These are phyloP conservation scores for Penicillium ochrochloron DNA, from an alignment of 495 filamentous ascomycete species.

Conservation along the genomic window DNA sequence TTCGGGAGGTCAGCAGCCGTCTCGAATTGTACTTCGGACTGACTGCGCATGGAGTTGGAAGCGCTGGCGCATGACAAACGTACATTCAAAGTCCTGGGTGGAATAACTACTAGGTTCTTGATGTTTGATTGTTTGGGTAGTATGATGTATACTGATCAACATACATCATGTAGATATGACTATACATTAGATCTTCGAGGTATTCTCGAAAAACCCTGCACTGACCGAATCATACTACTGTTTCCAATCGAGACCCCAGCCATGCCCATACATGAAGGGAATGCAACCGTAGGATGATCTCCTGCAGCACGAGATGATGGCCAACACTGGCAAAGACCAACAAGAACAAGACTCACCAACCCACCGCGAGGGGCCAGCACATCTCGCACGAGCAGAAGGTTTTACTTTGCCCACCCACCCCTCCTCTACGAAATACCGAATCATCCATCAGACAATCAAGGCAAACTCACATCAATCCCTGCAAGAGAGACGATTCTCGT, in stretches of 20 bases:
- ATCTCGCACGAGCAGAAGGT: not conserved
- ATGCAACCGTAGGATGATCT: constrained; percentile 37
- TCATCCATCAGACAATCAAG: not conserved
- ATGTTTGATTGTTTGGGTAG: not conserved
- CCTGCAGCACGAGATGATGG: constrained; percentile 3
- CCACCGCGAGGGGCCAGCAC: not conserved
- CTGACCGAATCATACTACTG: not conserved
- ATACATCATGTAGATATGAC: not conserved
- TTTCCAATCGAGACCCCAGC: constrained; percentile 5
- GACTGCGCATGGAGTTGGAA: not conserved
- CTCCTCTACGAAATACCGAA: constrained; percentile 1
- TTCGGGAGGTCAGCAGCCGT: not conserved
- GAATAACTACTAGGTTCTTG: not conserved
- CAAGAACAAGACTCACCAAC: not conserved
- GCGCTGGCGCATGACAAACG: not conserved
- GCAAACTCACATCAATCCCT: not conserved
- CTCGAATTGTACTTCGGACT: not conserved
- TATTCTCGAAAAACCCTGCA: not conserved
- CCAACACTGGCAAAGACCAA: not conserved
- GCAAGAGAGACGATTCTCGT: not conserved
- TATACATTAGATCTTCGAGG: not conserved
- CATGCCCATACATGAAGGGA: not conserved
- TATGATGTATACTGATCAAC: not conserved
- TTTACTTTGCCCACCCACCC: not conserved
- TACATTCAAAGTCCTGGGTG: not conserved